These are phyloP conservation scores for Cruciata laevipes DNA, from an alignment of 257 asterid genomes.

Conservation along the genomic window DNA sequence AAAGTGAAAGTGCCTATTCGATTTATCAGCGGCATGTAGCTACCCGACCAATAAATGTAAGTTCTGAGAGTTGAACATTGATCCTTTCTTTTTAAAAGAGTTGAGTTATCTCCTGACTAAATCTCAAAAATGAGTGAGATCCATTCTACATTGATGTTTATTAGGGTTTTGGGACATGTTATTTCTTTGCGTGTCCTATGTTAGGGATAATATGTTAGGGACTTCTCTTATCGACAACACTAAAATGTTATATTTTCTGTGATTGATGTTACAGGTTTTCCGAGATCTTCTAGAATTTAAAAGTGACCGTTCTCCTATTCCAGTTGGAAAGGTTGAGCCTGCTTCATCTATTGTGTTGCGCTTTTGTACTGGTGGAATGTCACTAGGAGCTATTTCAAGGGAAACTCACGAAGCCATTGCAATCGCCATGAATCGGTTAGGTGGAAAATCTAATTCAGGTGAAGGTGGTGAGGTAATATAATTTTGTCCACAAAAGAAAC, in stretches of 20 bases:
- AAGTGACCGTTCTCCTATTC: conserved; percentile 82
- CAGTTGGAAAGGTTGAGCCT: conserved; percentile 93
- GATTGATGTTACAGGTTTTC: conserved; percentile 55
- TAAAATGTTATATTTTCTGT: not conserved
- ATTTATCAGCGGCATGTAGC: conserved; percentile 96
- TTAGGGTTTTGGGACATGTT: conserved; percentile 2
- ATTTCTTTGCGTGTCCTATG: not conserved
- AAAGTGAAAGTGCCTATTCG: conserved; percentile 82
- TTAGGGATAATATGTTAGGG: too few relatives aligned
- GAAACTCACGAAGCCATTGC: conserved; percentile 99
- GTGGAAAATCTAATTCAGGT: conserved; percentile 97
- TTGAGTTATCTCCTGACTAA: not conserved
- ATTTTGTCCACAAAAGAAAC: not conserved
- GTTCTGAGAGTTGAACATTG: conserved; percentile 24
- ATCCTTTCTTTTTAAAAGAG: not conserved
- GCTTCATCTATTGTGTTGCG: conserved; percentile 88
- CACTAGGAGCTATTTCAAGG: conserved; percentile 98
- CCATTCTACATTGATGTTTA: not conserved
- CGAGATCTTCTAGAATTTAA: conserved; percentile 89
- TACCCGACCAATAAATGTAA: conserved; percentile 92
- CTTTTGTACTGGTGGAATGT: conserved; percentile 99
- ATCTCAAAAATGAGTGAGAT: not conserved
- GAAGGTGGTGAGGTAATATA: conserved; percentile 97
- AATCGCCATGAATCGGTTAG: conserved; percentile 94
- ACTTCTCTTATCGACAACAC: not conserved